Base-by-base conservation (phyloP, 805 yeast genomes). In the Priceomyces fermenticarens region DNA sequence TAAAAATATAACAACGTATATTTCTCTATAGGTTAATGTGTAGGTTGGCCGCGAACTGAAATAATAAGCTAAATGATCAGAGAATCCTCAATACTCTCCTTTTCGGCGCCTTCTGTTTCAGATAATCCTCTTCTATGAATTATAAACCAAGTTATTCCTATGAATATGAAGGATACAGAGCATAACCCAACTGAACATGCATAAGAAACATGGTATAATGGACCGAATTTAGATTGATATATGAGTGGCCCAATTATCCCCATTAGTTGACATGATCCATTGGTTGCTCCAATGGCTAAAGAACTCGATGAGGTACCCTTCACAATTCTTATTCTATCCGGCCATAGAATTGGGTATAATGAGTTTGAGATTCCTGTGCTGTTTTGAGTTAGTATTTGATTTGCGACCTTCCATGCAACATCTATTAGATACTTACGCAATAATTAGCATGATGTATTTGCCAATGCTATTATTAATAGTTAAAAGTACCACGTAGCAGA, bases 181-280 rank as follows among this genome's bases (percentile, higher is more conserved):
- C 49, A 45, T 14, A 45, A 33, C 3, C 38, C 47, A 35, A 48
- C 40, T 1, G 52, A 45, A 11, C 43, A 33, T 5, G 41, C 36
- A 25, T 45, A 48, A 35, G 46, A 43, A n/a, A 42, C 43, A 23
- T 33, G 41, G 31, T 47, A 47, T 16, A 23, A 16, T 4, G 52
- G 52, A 10, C 52, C 52, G 37, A 43, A 47, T 30, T 47, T 47
- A 12, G 47, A 30, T 35, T 48, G 49, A 35, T 45, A 48, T n/a
- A 48, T 35, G 10, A 34, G 40, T 15, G 48, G 50, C 5, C 50
- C 50, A 15, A 45, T 37, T n/a, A 48, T 46, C 12, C 49, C 52
- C 47, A 45, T 46, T 20, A 43, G 36, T 35, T 40, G 47, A 2
- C 45, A 14, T 27, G 40, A 34, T 31, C 46, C 42, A 33, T 48